Conservation (phyloP, 2,329 filamentous ascomycete genomes). For the Lachnellula subtilissima region DNA sequence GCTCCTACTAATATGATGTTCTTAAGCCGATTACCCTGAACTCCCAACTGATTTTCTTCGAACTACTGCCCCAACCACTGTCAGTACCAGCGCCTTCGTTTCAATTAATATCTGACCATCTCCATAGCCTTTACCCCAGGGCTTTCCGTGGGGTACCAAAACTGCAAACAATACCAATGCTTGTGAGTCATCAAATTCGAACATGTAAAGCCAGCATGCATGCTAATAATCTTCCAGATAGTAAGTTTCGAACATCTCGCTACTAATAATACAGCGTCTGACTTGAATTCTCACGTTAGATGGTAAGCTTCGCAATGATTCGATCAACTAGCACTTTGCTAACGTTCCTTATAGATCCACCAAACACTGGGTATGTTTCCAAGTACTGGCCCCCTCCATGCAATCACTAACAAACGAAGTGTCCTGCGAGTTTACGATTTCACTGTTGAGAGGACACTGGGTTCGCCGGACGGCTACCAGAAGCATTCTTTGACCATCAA, state of each 20-base stretch:
- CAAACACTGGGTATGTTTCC: slow-evolving; percentile 9
- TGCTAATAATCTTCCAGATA: slow-evolving; percentile 2
- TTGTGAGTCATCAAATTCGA: slow-evolving; percentile 8
- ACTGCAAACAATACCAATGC: slow-evolving; percentile 37
- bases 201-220: too few relatives aligned
- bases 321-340: background rate
- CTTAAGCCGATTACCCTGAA: background rate
- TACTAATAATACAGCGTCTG: background rate
- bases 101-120: background rate
- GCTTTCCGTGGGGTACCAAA: slow-evolving; percentile 47
- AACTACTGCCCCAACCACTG: background rate
- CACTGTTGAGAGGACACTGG: slow-evolving; percentile 18
- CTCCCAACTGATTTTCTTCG: background rate
- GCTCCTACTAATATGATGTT: background rate
- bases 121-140: slow-evolving; percentile 38
- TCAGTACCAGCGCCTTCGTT: background rate
- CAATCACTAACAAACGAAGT: slow-evolving; percentile 16
- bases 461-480: slow-evolving; percentile 35
- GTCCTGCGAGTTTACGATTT: slow-evolving; percentile 33
- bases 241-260: slow-evolving; percentile 1
- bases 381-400: background rate
- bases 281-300: background rate
- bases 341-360: slow-evolving; percentile 4
- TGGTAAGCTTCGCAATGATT: slow-evolving; percentile 1
- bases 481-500: slow-evolving; percentile 48